These are phyloP conservation scores for Diaporthe sp. DNA, from an alignment of 2,329 filamentous ascomycete species.

Conservation along the genomic window DNA sequence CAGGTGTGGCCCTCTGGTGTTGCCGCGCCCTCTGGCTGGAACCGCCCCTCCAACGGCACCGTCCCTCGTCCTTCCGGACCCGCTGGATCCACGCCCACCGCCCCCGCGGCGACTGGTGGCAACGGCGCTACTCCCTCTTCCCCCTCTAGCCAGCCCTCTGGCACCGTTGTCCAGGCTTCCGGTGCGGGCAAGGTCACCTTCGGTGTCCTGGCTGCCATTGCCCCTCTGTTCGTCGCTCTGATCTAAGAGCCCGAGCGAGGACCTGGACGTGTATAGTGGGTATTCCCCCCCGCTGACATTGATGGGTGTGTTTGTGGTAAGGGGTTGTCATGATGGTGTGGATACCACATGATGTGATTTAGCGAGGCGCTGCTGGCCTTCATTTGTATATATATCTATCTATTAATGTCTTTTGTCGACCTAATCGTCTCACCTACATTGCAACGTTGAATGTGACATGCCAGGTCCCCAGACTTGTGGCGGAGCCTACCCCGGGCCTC, in stretches of 20 bases:
- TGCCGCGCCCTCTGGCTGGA: constrained; percentile 36
- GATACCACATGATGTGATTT: constrained; percentile 33
- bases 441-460: neutral
- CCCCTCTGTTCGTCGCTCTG: constrained; percentile 37
- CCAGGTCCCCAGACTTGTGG: neutral
- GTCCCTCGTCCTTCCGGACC: constrained; percentile 30
- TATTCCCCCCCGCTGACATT: constrained; percentile 7
- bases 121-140: constrained; percentile 19
- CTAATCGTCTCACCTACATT: neutral
- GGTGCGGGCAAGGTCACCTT: constrained; percentile 40
- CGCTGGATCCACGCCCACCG: constrained; percentile 4
- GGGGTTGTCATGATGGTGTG: constrained; percentile 22
- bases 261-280: neutral
- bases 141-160: constrained; percentile 14
- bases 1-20: constrained; percentile 32
- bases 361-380: constrained; percentile 30
- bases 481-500: neutral
- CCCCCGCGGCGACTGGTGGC: constrained; percentile 13
- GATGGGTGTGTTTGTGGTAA: constrained; percentile 5
- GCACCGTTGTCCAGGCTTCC: constrained; percentile 28
- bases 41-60: constrained; percentile 39
- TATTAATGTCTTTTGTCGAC: constrained; percentile 34
- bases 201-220: constrained; percentile 40
- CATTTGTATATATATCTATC: constrained; percentile 35
- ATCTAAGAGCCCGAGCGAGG: constrained; percentile 30